These are phyloP conservation scores for Melaleuca alternifolia DNA, from an alignment of 345 rosid species.

Conservation along the genomic window DNA sequence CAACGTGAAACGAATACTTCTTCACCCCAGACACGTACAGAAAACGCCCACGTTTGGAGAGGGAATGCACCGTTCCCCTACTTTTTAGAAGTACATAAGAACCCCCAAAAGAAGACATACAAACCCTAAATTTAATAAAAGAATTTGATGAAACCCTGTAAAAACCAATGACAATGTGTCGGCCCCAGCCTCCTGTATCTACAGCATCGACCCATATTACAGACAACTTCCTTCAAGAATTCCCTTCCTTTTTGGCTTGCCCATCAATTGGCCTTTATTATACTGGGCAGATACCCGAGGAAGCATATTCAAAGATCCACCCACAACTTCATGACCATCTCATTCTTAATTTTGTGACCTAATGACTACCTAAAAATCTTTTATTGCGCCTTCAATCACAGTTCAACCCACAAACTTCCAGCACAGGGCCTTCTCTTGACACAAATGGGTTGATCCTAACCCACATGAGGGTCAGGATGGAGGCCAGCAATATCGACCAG, in stretches of 20 bases:
- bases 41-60: background rate
- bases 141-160: conserved; percentile 23
- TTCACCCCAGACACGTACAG: background rate
- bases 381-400: conserved; percentile 47
- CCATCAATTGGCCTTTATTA: background rate
- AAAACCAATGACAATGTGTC: conserved; percentile 28
- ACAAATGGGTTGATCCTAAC: conserved; percentile 91
- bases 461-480: conserved; percentile 92
- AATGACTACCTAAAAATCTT: background rate
- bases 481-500: conserved; percentile 93
- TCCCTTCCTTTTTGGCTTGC: background rate
- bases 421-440: conserved; percentile 69
- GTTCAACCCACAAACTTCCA: conserved; percentile 84
- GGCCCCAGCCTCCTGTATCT: conserved; percentile 17
- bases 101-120: background rate
- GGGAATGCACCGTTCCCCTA: background rate
- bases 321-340: conserved; percentile 6
- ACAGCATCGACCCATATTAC: conserved; percentile 15
- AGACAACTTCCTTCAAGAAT: conserved; percentile 7
- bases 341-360: background rate
- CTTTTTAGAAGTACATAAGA: conserved; percentile 5
- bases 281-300: background rate
- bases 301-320: background rate
- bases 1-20: background rate
- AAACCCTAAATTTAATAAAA: conserved; percentile 19